phyloP scores from a whole-genome alignment of 2,329 filamentous ascomycete genomes.

The Fusarium sp. region DNA sequence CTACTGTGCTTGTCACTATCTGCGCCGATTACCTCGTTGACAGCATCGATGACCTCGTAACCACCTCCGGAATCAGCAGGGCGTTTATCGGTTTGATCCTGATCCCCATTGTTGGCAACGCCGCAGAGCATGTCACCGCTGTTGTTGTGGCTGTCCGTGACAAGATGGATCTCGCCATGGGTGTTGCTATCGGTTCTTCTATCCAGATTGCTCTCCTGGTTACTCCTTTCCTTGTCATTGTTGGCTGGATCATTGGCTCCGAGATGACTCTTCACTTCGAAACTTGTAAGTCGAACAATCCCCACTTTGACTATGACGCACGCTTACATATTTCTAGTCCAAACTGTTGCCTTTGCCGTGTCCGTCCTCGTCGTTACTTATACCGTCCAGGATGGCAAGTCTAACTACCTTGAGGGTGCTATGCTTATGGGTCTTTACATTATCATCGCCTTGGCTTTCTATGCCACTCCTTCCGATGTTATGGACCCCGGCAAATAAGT shows the following conservation, averaged over 20 bases:
- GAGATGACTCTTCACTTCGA: slow-evolving; percentile 86
- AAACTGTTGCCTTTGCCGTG: slow-evolving; percentile 82
- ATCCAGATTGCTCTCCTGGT: slow-evolving; percentile 87
- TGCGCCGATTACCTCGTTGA: slow-evolving; percentile 84
- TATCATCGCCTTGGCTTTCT: slow-evolving; percentile 73
- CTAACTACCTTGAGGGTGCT: slow-evolving; percentile 85
- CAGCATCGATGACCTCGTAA: slow-evolving; percentile 79
- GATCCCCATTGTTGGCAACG: slow-evolving; percentile 84
- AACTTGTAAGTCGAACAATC: slow-evolving; percentile 57
- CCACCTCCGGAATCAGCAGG: slow-evolving; percentile 78
- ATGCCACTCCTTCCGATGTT: slow-evolving; percentile 64
- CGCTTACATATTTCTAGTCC: slow-evolving; percentile 60
- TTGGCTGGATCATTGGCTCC: slow-evolving; percentile 81
- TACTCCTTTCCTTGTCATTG: slow-evolving; percentile 82
- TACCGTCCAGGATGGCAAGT: slow-evolving; percentile 84
- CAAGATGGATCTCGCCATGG: slow-evolving; percentile 81
- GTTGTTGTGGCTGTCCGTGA: slow-evolving; percentile 83
- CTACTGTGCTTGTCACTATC: slow-evolving; percentile 77
- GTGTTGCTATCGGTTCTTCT: slow-evolving; percentile 84
- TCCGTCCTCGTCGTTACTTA: slow-evolving; percentile 82
- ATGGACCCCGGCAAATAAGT: slow-evolving; percentile 54
- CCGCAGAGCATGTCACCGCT: slow-evolving; percentile 84
- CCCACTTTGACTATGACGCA: not conserved
- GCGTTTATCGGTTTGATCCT: slow-evolving; percentile 85
- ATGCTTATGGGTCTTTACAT: slow-evolving; percentile 70